These are phyloP conservation scores for Hansenula anomala DNA, from an alignment of 1,139 yeast species.

Conservation along the genomic window DNA sequence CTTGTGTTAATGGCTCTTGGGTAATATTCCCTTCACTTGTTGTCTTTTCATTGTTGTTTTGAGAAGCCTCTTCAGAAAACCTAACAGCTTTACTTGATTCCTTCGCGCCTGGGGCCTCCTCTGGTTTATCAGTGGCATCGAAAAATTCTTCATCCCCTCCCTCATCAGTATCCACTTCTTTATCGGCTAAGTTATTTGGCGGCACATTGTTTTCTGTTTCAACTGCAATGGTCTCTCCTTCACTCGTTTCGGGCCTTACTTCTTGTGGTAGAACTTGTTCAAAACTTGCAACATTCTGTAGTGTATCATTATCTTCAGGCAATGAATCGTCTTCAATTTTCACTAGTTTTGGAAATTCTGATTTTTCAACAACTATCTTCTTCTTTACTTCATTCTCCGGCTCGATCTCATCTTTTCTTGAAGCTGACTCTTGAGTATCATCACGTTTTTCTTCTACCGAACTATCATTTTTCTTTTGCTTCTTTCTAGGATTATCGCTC, in stretches of 20 bases:
- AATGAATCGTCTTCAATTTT: slow-evolving; percentile 4
- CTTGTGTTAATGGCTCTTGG: no score
- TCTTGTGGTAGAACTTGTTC: no score
- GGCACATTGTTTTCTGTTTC: not conserved
- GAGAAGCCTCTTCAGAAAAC: no score
- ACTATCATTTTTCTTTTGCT: slow-evolving; percentile 2
- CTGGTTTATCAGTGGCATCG: not conserved
- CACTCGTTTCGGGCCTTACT: no score
- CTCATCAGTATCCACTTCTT: not conserved
- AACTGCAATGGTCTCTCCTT: not conserved
- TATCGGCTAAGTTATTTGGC: not conserved
- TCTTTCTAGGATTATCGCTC: slow-evolving; percentile 6
- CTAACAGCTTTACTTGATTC: no score
- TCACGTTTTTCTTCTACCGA: no score
- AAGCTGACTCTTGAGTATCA: no score
- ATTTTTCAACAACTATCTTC: not conserved
- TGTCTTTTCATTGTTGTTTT: no score
- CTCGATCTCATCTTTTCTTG: no score
- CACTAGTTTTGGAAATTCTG: slow-evolving; percentile 1
- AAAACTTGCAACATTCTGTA: not conserved
- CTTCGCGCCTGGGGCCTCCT: no score
- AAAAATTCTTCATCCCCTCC: not conserved
- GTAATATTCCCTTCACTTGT: no score
- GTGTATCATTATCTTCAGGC: slow-evolving; percentile 8
- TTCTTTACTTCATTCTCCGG: not conserved